Evolutionary conservation across 225 moss, liverwort and hornwort genomes (phyloP).

Genomic region (Lunularia cruciata): DNA sequence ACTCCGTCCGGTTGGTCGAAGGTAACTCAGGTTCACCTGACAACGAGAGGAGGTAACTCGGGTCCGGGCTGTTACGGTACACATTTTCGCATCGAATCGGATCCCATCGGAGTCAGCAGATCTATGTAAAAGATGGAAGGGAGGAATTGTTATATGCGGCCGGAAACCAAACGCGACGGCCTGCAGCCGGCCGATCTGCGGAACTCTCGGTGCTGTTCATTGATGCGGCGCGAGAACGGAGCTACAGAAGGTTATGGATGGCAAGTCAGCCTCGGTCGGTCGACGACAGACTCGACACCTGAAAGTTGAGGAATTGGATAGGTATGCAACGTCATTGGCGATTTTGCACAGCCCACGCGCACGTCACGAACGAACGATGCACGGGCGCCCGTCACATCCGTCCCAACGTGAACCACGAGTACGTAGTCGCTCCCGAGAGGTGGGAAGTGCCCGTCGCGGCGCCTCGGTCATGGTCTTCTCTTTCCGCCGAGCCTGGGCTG

Average conservation of each 20-base stretch:
- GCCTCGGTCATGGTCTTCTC: conserved; percentile 12
- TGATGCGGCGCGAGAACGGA: not conserved
- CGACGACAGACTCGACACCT: not conserved
- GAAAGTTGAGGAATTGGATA: conserved; percentile 5
- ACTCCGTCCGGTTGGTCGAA: too few relatives aligned
- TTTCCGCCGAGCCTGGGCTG: not conserved
- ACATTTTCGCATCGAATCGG: too few relatives aligned
- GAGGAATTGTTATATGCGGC: not conserved
- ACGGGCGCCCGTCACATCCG: conserved; percentile 7
- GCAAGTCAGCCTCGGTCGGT: conserved; percentile 1
- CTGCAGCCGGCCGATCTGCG: conserved; percentile 10
- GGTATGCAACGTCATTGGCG: conserved; percentile 25
- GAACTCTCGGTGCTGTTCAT: conserved; percentile 5
- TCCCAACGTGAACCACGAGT: conserved; percentile 1
- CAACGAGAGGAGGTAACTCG: too few relatives aligned
- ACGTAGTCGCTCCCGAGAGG: conserved; percentile 5
- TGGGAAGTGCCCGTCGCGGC: conserved; percentile 27
- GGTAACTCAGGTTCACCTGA: too few relatives aligned
- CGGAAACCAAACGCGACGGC: conserved; percentile 16
- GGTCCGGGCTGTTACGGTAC: too few relatives aligned
- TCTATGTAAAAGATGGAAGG: not conserved
- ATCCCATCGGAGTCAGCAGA: conserved; percentile 8
- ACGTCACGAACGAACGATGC: conserved; percentile 18
- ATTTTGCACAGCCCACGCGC: not conserved
- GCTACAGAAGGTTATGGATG: not conserved